Evolutionary conservation across 371 early-diverging fungal species (phyloP).

Genomic region (Mucor mucedo): DNA sequence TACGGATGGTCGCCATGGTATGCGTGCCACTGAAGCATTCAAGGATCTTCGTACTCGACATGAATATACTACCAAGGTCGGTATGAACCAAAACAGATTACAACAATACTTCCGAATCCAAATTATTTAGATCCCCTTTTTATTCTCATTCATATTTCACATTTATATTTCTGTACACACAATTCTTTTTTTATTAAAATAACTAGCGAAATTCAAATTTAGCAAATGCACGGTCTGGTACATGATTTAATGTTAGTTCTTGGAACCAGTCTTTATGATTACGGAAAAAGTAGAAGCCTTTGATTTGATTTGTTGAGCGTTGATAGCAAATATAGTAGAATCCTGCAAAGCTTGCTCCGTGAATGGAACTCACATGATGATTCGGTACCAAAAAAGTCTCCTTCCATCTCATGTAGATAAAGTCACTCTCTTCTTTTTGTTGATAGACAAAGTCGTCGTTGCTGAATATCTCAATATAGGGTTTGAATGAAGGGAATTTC

Average conservation of each 20-base stretch:
- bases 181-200: background rate
- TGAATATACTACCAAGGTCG: conserved; percentile 76
- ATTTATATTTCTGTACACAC: background rate
- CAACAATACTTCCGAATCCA: conserved; percentile 88
- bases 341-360: conserved; percentile 94
- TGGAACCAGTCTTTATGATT: conserved; percentile 77
- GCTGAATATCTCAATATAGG: conserved; percentile 63
- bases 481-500: conserved; percentile 52
- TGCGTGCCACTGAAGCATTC: conserved; percentile 47
- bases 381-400: conserved; percentile 96
- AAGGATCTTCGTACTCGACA: conserved; percentile 65
- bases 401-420: conserved; percentile 96
- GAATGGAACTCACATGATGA: conserved; percentile 81
- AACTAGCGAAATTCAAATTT: conserved; percentile 67
- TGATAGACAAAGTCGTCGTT: conserved; percentile 72
- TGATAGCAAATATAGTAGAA: conserved; percentile 94
- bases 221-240: conserved; percentile 49
- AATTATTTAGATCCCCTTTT: conserved; percentile 56
- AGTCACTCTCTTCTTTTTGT: conserved; percentile 64
- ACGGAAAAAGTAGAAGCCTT: conserved; percentile 84
- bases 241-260: conserved; percentile 74
- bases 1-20: conserved; percentile 43
- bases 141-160: background rate
- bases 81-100: conserved; percentile 82
- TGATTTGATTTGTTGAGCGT: conserved; percentile 74